These are phyloP conservation scores for Tylopilus plumbeoviolaceoides DNA, from an alignment of 768 basidiomycete species.

Conservation along the genomic window DNA sequence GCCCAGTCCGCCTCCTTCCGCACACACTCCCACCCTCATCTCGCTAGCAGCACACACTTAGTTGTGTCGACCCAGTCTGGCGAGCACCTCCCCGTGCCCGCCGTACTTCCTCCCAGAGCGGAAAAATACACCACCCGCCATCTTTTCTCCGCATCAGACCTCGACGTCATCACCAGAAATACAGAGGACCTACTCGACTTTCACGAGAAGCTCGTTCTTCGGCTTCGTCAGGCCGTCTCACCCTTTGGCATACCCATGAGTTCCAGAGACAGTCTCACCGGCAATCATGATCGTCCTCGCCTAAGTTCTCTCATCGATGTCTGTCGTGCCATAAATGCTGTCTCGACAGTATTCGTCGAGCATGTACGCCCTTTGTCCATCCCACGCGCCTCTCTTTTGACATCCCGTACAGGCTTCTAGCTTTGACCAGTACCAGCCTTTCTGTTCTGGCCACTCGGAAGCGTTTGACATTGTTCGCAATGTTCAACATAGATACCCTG, in stretches of 20 bases:
- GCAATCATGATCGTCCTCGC: neutral
- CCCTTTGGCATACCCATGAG: conserved; percentile 49
- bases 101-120: conserved; percentile 17
- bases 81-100: conserved; percentile 11
- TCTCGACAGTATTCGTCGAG: conserved; percentile 55
- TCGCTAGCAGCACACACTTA: conserved; percentile 12
- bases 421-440: conserved; percentile 78
- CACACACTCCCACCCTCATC: conserved; percentile 44
- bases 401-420: conserved; percentile 51
- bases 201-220: conserved; percentile 63
- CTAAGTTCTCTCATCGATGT: conserved; percentile 37
- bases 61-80: conserved; percentile 13
- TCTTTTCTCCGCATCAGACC: conserved; percentile 55
- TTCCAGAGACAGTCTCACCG: conserved; percentile 17
- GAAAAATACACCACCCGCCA: conserved; percentile 39
- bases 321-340: conserved; percentile 31
- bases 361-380: conserved; percentile 37
- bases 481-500: conserved; percentile 54
- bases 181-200: conserved; percentile 61
- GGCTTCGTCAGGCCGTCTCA: conserved; percentile 46
- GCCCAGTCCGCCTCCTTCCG: conserved; percentile 42
- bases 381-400: conserved; percentile 1
- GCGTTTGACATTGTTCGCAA: conserved; percentile 72
- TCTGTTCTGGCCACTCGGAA: conserved; percentile 83
- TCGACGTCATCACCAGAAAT: conserved; percentile 62